These are phyloP conservation scores for Ceratocystis ficicola DNA, from an alignment of 2,329 filamentous ascomycete species.

Conservation along the genomic window DNA sequence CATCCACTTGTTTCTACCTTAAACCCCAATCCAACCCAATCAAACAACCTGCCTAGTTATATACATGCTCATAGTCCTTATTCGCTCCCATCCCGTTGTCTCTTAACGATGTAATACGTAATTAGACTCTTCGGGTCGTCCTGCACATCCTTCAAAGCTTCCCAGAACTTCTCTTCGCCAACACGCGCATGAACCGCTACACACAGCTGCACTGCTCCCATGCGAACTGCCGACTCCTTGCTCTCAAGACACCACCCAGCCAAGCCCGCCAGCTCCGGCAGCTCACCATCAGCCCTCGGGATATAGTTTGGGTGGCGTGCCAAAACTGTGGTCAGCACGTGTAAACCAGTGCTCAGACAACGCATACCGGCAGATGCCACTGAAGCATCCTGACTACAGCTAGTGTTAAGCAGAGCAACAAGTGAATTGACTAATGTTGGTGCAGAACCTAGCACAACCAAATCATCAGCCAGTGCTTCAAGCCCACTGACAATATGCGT, in stretches of 20 bases:
- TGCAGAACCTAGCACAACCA: slow-evolving; percentile 53
- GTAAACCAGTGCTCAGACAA: slow-evolving; percentile 50
- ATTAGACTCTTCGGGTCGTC: slow-evolving; percentile 66
- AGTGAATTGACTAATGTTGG: slow-evolving; percentile 47
- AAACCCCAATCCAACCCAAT: not conserved
- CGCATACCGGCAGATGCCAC: slow-evolving; percentile 35
- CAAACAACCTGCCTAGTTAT: not conserved
- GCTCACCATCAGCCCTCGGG: slow-evolving; percentile 38
- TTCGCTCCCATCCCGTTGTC: slow-evolving; percentile 40
- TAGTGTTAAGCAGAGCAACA: slow-evolving; percentile 35
- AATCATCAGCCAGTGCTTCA: slow-evolving; percentile 60
- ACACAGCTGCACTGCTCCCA: slow-evolving; percentile 71
- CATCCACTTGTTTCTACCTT: not conserved
- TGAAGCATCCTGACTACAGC: slow-evolving; percentile 30
- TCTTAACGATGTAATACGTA: slow-evolving; percentile 69
- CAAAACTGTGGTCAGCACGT: slow-evolving; percentile 49
- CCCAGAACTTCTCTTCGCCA: slow-evolving; percentile 55
- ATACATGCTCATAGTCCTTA: not conserved
- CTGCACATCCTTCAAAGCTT: slow-evolving; percentile 47
- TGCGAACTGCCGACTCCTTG: slow-evolving; percentile 49
- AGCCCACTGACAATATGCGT: slow-evolving; percentile 63
- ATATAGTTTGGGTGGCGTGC: slow-evolving; percentile 36
- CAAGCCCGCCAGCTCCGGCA: slow-evolving; percentile 40
- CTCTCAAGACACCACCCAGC: slow-evolving; percentile 48
- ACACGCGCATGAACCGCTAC: slow-evolving; percentile 55